Evolutionary conservation across 176 grass and related monocot species (phyloP).

Genomic region (Phoenix dactylifera): DNA sequence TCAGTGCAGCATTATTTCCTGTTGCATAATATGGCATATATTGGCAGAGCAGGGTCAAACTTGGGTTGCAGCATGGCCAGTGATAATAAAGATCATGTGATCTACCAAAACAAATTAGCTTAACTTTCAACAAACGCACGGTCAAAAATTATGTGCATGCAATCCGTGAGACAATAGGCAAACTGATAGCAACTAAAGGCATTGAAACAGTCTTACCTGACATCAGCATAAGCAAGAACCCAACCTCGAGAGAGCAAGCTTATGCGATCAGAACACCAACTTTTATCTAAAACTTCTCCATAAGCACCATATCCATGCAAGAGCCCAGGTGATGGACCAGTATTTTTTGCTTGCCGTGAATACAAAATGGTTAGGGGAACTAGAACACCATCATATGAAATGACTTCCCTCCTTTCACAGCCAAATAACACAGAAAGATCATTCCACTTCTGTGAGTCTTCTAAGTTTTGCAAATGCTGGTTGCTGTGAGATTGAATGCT

Average conservation of each 20-base stretch:
- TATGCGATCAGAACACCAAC: slow-evolving; percentile 80
- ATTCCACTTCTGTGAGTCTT: slow-evolving; percentile 52
- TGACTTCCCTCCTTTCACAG: slow-evolving; percentile 62
- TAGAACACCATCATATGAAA: slow-evolving; percentile 57
- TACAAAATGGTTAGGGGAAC: slow-evolving; percentile 66
- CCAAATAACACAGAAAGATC: slow-evolving; percentile 59
- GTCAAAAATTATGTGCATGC: no score
- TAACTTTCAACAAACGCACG: no score
- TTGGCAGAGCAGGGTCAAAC: no score
- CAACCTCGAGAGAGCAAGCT: slow-evolving; percentile 81
- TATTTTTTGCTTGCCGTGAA: slow-evolving; percentile 25
- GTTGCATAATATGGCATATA: no score
- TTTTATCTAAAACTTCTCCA: slow-evolving; percentile 91
- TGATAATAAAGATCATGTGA: no score
- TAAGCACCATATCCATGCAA: slow-evolving; percentile 93
- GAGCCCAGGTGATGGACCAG: slow-evolving; percentile 53
- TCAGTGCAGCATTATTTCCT: no score
- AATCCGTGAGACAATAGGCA: no score
- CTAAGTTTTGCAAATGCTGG: slow-evolving; percentile 26
- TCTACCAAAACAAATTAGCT: no score
- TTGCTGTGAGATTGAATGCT: slow-evolving; percentile 13
- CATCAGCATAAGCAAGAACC: slow-evolving; percentile 91
- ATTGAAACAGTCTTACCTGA: slow-evolving; percentile 40
- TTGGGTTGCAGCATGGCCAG: no score
- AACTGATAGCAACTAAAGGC: not conserved